These are phyloP conservation scores for Solanum pimpinellifolium DNA, from an alignment of 257 asterid genomes.

Conservation along the genomic window DNA sequence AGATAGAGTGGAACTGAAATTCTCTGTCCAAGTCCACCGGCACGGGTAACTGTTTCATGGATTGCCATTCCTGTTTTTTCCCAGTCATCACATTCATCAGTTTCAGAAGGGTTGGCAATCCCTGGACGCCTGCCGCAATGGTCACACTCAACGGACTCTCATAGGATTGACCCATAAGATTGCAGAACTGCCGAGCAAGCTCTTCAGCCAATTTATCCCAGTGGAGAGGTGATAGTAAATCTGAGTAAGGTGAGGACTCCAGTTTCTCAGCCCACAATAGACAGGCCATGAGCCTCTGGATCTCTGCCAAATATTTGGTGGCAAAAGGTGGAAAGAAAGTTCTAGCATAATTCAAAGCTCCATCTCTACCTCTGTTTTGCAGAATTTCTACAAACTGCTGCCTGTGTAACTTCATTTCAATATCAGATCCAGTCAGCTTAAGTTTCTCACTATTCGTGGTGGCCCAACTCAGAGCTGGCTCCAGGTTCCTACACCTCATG, in stretches of 20 bases:
- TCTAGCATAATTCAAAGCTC: conserved; percentile 63
- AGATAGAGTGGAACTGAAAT: conserved; percentile 84
- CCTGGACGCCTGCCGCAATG: conserved; percentile 79
- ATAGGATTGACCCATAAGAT: conserved; percentile 61
- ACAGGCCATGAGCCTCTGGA: conserved; percentile 79
- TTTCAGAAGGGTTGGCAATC: conserved; percentile 73
- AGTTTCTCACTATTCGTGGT: conserved; percentile 45
- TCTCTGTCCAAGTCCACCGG: conserved; percentile 74
- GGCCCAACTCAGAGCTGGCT: conserved; percentile 85
- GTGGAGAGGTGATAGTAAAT: conserved; percentile 45
- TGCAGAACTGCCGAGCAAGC: conserved; percentile 62
- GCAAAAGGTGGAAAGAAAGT: conserved; percentile 53
- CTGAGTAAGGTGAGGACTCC: conserved; percentile 73
- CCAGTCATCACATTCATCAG: conserved; percentile 73
- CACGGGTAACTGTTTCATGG: conserved; percentile 81
- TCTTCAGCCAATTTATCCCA: conserved; percentile 72
- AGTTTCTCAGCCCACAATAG: conserved; percentile 71
- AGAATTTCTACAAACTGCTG: conserved; percentile 72
- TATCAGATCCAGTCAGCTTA: conserved; percentile 42
- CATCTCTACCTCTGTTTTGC: conserved; percentile 59
- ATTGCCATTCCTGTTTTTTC: conserved; percentile 80
- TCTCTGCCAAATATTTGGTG: conserved; percentile 48
- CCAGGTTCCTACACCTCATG: conserved; percentile 52
- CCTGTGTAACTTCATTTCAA: conserved; percentile 74
- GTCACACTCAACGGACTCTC: conserved; percentile 72